Base-by-base conservation (phyloP, 345 rosid species). In the Cardamine chenopodiifolia region DNA sequence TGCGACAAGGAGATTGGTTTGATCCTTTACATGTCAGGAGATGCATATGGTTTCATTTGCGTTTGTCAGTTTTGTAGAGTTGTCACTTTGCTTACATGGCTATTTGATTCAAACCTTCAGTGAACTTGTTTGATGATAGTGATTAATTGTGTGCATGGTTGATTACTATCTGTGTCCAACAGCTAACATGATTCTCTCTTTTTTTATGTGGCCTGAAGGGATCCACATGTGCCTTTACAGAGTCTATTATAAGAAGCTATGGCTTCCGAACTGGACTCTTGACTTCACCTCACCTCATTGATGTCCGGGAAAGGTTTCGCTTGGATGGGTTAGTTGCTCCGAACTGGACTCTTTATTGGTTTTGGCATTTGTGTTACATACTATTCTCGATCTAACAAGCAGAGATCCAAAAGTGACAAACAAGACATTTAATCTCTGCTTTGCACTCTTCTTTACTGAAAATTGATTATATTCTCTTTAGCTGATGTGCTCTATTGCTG, bases 231-330 rank as follows among this genome's bases (percentile, higher is more conserved):
- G 82, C 91, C 9, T 95, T 95, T 75, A 77, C 96, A 2, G 98
- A 95, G 85, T 90, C 99, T 35, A 92, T 92, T 71, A 62, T 95
- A 50, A 87, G 91, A 22, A 87, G 82, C 65, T 90, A 89, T 76
- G 98, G 98, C 66, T 89, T 92, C 72, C 92, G 78, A 52, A 95
- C 99, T 31, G 99, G 99, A 59, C 86, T 95, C 68, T 95, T 95
- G 82, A 90, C 94, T 8, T 95, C 98, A 52, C 99, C 99, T 73
- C 99, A 90, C 77, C 97, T 95, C 80, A 89, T 92, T 19, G 97
- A 90, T 84, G 87, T 95, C 65, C 83, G 99, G 15, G 97, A 95
- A 85, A 86, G 99, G 73, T 92, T 95, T 85, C 91, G 89, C 53
- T 84, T 95, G 78, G 84, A 89, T 71, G 96, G 99, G 99, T 23